Evolutionary conservation across 139 green algal genomes (phyloP), one percentile per base, ranked within the genome.

Genomic region (Prasinococcaceae sp.): DNA sequence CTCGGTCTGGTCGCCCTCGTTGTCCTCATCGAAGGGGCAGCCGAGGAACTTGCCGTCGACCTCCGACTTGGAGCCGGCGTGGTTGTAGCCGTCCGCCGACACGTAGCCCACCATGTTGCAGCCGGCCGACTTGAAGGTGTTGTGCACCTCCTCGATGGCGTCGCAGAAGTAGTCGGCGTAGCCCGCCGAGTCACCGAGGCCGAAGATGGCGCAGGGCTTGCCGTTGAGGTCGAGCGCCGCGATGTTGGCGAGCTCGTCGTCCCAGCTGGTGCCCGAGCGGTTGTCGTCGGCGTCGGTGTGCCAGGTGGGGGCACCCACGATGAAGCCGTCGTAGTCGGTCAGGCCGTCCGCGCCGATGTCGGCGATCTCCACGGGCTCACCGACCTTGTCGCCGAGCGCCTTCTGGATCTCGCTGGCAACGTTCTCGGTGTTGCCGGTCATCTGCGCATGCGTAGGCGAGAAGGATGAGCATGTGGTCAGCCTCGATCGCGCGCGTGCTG

Each of bases 101-200:
- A 53, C 51, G 6, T n/a, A n/a, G 1, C 61, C 61, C 25, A 70
- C 61, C 54, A 70, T 66, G 14, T 58, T 40, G 33, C 36, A 35
- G 3, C 61, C 61, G 20, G 61, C 61, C 17, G 55, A 35, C 41
- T 57, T 47, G 40, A 70, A 66, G 12, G n/a, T 44, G 29, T 19
- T 40, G 56, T 70, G 46, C 35, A 70, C 36, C 61, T 70, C 61
- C 41, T 65, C 61, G 36, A 70, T 70, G 3, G 53, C 55, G 35
- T 70, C 61, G 65, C 61, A 70, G 47, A 70, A 70, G 55, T 70
- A 70, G 37, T 70, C 61, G 42, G 46, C 37, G 40, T 70, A 70
- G 27, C 43, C 47, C 30, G 57, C 24, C 44, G 45, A 43, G 35
- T 66, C 61, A 17, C 55, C 61, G 23, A 35, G 49, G 20, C 61